Conservation (phyloP, 1,284 basidiomycete genomes). For the Tilletia indica region DNA sequence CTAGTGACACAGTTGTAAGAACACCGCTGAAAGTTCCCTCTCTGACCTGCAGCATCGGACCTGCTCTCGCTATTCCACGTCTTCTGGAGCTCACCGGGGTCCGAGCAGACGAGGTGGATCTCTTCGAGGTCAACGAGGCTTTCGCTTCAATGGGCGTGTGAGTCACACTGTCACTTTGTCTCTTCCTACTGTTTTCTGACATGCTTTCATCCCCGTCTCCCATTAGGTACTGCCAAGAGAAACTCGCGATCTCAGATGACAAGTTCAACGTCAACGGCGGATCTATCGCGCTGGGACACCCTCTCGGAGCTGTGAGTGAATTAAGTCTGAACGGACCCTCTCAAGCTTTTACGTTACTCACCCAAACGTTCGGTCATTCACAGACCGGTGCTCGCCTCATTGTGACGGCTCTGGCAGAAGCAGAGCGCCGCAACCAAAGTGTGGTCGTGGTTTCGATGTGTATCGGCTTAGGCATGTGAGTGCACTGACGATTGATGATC, state of each 20-base stretch:
- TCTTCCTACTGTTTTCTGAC: conserved; percentile 32
- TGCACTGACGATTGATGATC: neutral
- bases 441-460: conserved; percentile 84
- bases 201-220: conserved; percentile 28
- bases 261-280: conserved; percentile 74
- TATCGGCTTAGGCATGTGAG: conserved; percentile 56
- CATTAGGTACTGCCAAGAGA: conserved; percentile 68
- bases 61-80: conserved; percentile 70
- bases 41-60: conserved; percentile 58
- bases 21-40: neutral
- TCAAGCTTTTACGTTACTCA: neutral
- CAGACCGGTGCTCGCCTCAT: conserved; percentile 82
- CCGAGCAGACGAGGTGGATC: conserved; percentile 70
- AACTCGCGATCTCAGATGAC: conserved; percentile 70
- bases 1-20: too few relatives aligned
- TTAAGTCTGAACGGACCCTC: neutral
- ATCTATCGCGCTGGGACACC: conserved; percentile 82
- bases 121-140: conserved; percentile 89
- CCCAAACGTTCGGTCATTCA: conserved; percentile 59
- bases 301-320: conserved; percentile 69
- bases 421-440: conserved; percentile 74
- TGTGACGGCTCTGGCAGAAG: conserved; percentile 79
- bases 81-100: conserved; percentile 69
- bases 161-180: neutral
- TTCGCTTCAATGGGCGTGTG: conserved; percentile 79